phyloP scores from a whole-genome alignment of 176 grass and related monocot genomes.

The Phragmites australis region DNA sequence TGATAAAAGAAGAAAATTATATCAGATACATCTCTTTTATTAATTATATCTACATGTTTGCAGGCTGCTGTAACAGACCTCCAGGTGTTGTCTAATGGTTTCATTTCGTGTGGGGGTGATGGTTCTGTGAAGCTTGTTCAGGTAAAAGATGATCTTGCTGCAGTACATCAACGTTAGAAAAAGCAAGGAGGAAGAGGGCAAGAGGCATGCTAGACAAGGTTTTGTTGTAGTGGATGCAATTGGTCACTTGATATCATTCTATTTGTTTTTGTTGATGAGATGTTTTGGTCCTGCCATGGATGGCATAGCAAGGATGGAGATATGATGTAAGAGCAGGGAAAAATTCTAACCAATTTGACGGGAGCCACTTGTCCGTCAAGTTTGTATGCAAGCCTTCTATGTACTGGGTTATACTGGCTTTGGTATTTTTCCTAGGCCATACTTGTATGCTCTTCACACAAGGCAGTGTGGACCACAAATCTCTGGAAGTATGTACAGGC shows the following conservation, averaged over 20 bases:
- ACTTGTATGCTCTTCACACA: constrained; percentile 7
- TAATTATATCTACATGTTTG: constrained; percentile 35
- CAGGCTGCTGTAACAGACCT: constrained; percentile 94
- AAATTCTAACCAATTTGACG: constrained; percentile 12
- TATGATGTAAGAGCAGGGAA: constrained; percentile 17
- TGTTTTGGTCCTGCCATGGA: not conserved
- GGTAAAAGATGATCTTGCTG: constrained; percentile 57
- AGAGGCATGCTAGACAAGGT: constrained; percentile 5
- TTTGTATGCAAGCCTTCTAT: constrained; percentile 15
- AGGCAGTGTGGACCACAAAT: not conserved
- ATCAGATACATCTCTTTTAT: constrained; percentile 21
- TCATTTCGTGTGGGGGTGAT: constrained; percentile 89
- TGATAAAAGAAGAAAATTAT: constrained; percentile 6
- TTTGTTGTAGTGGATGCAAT: constrained; percentile 3
- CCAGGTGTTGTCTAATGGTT: constrained; percentile 74
- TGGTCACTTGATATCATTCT: constrained; percentile 25
- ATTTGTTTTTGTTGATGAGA: not conserved
- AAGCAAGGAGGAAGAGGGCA: constrained; percentile 26
- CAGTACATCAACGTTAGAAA: constrained; percentile 28
- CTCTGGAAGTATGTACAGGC: not conserved
- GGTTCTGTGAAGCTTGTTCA: constrained; percentile 85
- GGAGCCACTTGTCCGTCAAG: not conserved
- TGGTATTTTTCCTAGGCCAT: not conserved
- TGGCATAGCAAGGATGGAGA: constrained; percentile 7
- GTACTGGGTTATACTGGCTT: constrained; percentile 12